Conservation (phyloP, 371 early-diverging fungal species). For the Mortierella sp. region DNA sequence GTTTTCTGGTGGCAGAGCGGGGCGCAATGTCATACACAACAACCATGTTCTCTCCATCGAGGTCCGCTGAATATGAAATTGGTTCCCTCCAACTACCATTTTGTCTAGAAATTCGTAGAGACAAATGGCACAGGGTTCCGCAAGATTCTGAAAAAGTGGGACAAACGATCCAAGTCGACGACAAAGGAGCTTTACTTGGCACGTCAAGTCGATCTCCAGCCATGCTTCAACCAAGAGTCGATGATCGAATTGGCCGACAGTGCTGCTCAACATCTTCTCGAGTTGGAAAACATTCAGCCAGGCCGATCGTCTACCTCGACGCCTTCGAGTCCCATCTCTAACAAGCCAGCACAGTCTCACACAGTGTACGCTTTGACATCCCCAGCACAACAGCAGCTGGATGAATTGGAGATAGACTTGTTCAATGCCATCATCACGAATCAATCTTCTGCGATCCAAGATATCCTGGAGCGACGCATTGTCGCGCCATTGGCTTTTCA, state of each 20-base stretch:
- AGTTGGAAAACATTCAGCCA: conserved; percentile 51
- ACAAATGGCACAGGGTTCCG: conserved; percentile 95
- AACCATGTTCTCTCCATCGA: too few species aligned
- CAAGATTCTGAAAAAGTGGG: conserved; percentile 98
- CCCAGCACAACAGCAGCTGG: conserved; percentile 44
- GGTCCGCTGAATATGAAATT: too few species aligned
- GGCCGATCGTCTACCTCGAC: conserved; percentile 42
- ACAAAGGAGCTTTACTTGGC: conserved; percentile 96
- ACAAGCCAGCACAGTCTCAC: conserved; percentile 44
- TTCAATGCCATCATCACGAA: conserved; percentile 58
- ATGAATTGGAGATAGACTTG: conserved; percentile 43
- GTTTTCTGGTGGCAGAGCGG: too few species aligned
- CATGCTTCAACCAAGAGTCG: conserved; percentile 93
- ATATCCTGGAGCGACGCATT: conserved; percentile 67
- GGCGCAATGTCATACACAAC: too few species aligned
- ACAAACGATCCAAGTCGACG: conserved; percentile 93
- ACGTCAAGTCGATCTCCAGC: conserved; percentile 94
- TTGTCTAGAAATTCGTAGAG: conserved; percentile 97
- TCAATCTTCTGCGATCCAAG: conserved; percentile 61
- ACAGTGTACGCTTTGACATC: conserved; percentile 19
- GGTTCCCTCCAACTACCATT: too few species aligned
- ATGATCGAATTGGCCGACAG: conserved; percentile 89
- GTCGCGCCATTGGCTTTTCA: conserved; percentile 3
- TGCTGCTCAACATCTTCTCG: conserved; percentile 62
- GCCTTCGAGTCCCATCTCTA: conserved; percentile 36